These are phyloP conservation scores for Pythium graminicola DNA, from an alignment of 352 stramenopile species.

Conservation along the genomic window DNA sequence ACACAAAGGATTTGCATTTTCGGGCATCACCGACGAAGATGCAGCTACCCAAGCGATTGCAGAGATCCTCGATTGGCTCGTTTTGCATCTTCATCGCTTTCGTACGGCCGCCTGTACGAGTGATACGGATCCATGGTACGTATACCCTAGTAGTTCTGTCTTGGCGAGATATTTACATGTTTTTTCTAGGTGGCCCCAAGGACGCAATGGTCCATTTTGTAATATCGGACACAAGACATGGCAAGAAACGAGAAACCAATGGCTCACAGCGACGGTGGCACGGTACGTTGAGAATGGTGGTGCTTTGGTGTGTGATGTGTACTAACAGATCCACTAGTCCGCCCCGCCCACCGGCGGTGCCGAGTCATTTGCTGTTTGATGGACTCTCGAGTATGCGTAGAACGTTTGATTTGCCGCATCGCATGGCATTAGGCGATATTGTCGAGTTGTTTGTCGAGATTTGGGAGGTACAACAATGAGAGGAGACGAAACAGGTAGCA, in stretches of 20 bases:
- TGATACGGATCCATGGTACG: slow-evolving; percentile 64
- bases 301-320: too few species aligned
- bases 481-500: not conserved
- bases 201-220: slow-evolving; percentile 80
- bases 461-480: slow-evolving; percentile 81
- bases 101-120: slow-evolving; percentile 64
- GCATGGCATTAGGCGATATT: slow-evolving; percentile 77
- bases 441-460: slow-evolving; percentile 86
- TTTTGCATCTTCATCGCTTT: slow-evolving; percentile 80
- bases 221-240: slow-evolving; percentile 74
- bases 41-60: slow-evolving; percentile 79
- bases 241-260: slow-evolving; percentile 63
- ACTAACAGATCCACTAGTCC: too few species aligned
- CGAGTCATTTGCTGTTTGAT: slow-evolving; percentile 74
- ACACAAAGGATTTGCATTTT: slow-evolving; percentile 76
- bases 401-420: slow-evolving; percentile 82
- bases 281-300: too few species aligned
- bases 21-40: slow-evolving; percentile 87
- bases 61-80: slow-evolving; percentile 81
- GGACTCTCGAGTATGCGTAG: slow-evolving; percentile 78
- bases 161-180: not conserved
- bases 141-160: too few species aligned
- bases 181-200: slow-evolving; percentile 67
- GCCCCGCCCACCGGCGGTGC: slow-evolving; percentile 52
- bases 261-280: slow-evolving; percentile 63